Conservation (phyloP, 2,329 filamentous ascomycete genomes). For the Epichloe uncinata region DNA sequence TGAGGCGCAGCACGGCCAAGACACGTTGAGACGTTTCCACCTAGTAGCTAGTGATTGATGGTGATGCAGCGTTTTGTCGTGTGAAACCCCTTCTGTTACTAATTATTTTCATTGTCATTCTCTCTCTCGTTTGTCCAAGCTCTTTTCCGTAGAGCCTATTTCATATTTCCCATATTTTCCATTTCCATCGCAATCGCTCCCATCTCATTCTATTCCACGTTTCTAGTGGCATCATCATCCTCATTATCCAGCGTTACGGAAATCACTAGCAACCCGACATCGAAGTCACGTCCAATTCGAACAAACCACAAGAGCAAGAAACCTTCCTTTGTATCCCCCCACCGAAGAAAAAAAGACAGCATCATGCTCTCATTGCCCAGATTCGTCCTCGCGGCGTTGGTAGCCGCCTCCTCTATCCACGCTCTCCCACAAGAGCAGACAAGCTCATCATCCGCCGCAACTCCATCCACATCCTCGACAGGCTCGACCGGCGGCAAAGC, state of each 20-base stretch:
- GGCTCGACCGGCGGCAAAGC: constrained; percentile 22
- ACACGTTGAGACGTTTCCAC: background rate
- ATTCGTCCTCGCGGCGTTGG: constrained; percentile 10
- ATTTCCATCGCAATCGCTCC: too few species aligned
- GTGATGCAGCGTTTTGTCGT: background rate
- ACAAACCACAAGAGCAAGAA: background rate
- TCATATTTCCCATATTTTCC: background rate
- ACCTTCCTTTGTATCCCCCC: background rate
- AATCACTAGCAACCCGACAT: background rate
- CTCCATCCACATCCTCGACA: constrained; percentile 8
- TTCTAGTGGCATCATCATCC: background rate
- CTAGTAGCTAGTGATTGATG: too few species aligned
- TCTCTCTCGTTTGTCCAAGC: background rate
- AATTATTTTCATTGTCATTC: background rate
- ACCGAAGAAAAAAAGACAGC: background rate
- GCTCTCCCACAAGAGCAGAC: constrained; percentile 13
- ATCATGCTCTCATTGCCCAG: constrained; percentile 14
- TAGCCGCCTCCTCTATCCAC: constrained; percentile 11
- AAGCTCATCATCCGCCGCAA: constrained; percentile 3
- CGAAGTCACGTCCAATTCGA: background rate
- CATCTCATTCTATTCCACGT: too few species aligned
- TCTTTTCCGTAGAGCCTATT: background rate
- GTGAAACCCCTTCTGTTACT: too few species aligned
- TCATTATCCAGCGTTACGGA: too few species aligned
- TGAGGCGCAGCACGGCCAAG: constrained; percentile 3